Conservation (phyloP, 2,329 filamentous ascomycete species). For the Cladosporium velox region DNA sequence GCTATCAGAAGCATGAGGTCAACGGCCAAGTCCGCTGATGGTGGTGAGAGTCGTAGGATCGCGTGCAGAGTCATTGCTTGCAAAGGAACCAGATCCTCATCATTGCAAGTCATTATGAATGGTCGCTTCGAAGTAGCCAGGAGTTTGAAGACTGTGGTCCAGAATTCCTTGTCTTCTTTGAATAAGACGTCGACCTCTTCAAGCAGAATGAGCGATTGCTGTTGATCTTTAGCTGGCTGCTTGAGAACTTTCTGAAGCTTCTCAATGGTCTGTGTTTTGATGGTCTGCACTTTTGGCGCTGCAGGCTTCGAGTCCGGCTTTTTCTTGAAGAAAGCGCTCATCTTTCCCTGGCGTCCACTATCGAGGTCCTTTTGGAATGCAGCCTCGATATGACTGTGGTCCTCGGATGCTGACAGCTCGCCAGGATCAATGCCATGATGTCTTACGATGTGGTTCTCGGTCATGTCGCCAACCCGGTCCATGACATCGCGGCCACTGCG, state of each 20-base stretch:
- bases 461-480: slow-evolving; percentile 95
- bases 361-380: slow-evolving; percentile 60
- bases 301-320: slow-evolving; percentile 41
- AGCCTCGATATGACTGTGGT: slow-evolving; percentile 43
- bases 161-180: slow-evolving; percentile 95
- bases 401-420: slow-evolving; percentile 37
- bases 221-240: slow-evolving; percentile 58
- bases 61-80: slow-evolving; percentile 77
- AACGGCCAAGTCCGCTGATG: slow-evolving; percentile 67
- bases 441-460: slow-evolving; percentile 86
- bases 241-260: slow-evolving; percentile 37
- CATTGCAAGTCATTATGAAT: slow-evolving; percentile 92
- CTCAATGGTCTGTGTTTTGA: slow-evolving; percentile 29
- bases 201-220: slow-evolving; percentile 89
- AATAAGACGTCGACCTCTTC: slow-evolving; percentile 94
- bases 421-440: slow-evolving; percentile 39
- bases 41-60: slow-evolving; percentile 72
- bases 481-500: slow-evolving; percentile 86
- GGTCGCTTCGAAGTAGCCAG: slow-evolving; percentile 85
- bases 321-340: slow-evolving; percentile 76
- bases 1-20: slow-evolving; percentile 82
- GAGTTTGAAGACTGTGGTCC: slow-evolving; percentile 76
- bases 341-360: slow-evolving; percentile 72
- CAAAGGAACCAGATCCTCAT: slow-evolving; percentile 79
- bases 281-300: slow-evolving; percentile 30